Evolutionary conservation across 1,284 basidiomycete species (phyloP), one percentile per base, ranked within the genome.

Genomic region (Ustilago crameri): DNA sequence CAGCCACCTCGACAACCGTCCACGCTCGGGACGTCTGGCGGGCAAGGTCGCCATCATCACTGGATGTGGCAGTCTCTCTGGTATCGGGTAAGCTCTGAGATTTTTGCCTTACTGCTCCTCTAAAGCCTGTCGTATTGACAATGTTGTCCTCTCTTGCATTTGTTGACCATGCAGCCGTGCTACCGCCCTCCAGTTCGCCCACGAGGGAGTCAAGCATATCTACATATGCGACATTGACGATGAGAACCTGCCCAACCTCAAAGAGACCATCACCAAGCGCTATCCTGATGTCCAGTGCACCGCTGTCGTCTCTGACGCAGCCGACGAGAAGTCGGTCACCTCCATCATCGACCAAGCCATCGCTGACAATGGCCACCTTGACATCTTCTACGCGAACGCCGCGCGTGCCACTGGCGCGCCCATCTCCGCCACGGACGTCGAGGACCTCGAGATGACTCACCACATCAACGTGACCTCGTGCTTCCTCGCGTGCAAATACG

Each of bases 41-140:
- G 89, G 87, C 70, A 95, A 94, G 84, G 92, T 95, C n/a, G 92
- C 91, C 78, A 88, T 96, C 70, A 88, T 96, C 69, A 96, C 94
- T 0, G 94, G 94, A 9, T 72, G 72, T 34, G 79, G 76, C 3
- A 75, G 76, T 52, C 56, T 76, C 14, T 45, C 64, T 17, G 81
- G 81, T 22, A 82, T 82, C 35, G 80, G 79, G 79, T 76, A 32
- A 57, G 66, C 30, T 32, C 9, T 18, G 1, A 41, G 17, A 9
- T 8, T 23, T 22, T 22, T 26, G n/a, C n/a, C n/a, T 17, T 15
- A 3, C 12, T 26, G 1, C 27, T 26, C 8, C 4, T 15, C 14
- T 15, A 37, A 20, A 10, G 8, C 27, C 32, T 35, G n/a, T 14
- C 12, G 27, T 51, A 23, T 61, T 56, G 23, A 54, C 24, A 3